These are phyloP conservation scores for Vigna nakashimae DNA, from an alignment of 306 rosid species.

Conservation along the genomic window DNA sequence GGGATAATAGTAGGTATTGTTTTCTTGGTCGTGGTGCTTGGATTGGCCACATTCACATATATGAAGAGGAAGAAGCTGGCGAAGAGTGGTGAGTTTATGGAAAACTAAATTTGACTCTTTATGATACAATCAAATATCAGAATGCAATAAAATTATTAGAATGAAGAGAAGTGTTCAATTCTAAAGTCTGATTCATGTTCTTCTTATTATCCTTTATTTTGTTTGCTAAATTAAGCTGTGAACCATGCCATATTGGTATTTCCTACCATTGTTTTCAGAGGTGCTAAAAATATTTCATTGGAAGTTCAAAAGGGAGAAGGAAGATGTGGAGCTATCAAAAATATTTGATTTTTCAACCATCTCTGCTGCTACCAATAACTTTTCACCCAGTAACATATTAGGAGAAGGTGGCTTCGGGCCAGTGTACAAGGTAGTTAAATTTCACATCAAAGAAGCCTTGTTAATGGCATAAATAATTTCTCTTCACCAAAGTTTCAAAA, in stretches of 20 bases:
- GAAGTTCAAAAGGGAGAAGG: conserved; percentile 4
- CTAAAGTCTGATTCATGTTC: neutral
- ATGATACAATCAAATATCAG: neutral
- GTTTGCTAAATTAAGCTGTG: neutral
- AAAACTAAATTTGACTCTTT: neutral
- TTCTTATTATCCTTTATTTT: neutral
- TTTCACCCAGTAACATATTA: neutral
- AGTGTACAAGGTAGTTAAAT: conserved; percentile 12
- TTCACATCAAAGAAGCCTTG: neutral
- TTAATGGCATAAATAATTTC: neutral
- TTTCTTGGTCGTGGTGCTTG: neutral
- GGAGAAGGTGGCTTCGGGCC: conserved; percentile 33
- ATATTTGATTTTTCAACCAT: conserved; percentile 21
- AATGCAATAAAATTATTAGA: neutral
- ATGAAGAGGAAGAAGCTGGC: neutral
- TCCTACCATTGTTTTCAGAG: conserved; percentile 12
- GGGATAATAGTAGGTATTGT: conserved; percentile 3
- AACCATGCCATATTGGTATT: neutral
- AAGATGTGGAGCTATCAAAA: conserved; percentile 5
- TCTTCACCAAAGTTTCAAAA: neutral
- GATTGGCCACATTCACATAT: conserved; percentile 3
- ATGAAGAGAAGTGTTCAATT: neutral
- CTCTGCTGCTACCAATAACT: conserved; percentile 17
- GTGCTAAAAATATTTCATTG: neutral
- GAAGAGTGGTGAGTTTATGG: neutral